Percentiles rank a stretch among this genome's conserved stretches.
These are phyloP conservation scores for Rubroshorea leprosula DNA, from an alignment of 345 rosid genomes.

Conservation along the genomic window DNA sequence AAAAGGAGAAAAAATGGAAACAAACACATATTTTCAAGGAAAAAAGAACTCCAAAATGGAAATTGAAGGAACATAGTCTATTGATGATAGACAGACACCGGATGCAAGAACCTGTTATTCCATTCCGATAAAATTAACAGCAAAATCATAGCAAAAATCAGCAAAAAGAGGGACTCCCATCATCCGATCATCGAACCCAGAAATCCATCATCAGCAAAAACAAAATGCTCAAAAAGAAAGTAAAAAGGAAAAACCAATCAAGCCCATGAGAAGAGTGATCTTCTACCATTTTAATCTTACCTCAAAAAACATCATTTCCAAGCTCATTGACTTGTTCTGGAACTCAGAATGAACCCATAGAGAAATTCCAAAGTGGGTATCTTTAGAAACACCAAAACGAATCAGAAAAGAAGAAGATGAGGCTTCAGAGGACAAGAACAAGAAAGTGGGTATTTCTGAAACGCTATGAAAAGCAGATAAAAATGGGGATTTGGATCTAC, in stretches of 20 bases:
- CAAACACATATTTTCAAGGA: too few species aligned
- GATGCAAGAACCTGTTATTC: too few species aligned
- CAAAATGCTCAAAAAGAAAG: background rate
- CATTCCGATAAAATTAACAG: too few species aligned
- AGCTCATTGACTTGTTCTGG: conserved; percentile 17
- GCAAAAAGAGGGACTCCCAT: too few species aligned
- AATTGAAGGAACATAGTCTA: too few species aligned
- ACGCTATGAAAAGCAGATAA: conserved; percentile 21
- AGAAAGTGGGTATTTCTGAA: conserved; percentile 23
- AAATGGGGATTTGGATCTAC: conserved; percentile 44
- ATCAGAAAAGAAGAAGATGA: conserved; percentile 7
- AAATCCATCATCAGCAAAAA: background rate
- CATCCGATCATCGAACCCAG: background rate
- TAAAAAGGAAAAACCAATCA: background rate
- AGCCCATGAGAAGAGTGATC: conserved; percentile 15
- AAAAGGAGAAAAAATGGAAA: too few species aligned
- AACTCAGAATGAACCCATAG: conserved; percentile 13
- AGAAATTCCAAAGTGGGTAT: conserved; percentile 2
- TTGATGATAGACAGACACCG: too few species aligned
- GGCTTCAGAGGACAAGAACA: conserved; percentile 17
- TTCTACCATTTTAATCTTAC: conserved; percentile 18
- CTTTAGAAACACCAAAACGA: conserved; percentile 4
- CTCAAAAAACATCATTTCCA: conserved; percentile 11
- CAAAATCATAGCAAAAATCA: too few species aligned
- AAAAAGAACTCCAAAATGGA: too few species aligned